Base-by-base conservation (phyloP, 2,329 filamentous ascomycete genomes). In the Calonectria hawksworthii region DNA sequence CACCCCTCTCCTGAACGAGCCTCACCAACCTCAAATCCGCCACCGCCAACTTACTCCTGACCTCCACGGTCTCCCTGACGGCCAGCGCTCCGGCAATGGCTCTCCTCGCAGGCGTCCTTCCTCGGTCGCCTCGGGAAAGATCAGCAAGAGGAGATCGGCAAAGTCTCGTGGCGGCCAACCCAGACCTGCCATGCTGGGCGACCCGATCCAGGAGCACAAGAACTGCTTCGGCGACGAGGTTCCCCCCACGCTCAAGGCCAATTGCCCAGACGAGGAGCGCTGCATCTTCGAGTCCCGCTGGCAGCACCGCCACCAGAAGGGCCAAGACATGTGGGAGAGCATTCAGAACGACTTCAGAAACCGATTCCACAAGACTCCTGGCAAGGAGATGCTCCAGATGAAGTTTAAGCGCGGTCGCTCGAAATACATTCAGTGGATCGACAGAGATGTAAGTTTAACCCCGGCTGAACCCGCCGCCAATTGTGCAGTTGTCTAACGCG, bases 281-380 rank as follows among this genome's bases (percentile, higher is more conserved):
- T 89, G 83, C 67, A 86, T 92, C 38, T 88, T 91, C 64, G 83
- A 88, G 32, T 85, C 89, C n/a, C 85, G 89, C 16, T 87, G 86
- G 80, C 80, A 86, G 30, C 86, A 87, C 76, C 83, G 86, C 21
- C 79, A 86, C 26, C 85, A 86, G 67, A 90, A 89, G 77, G 90
- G 90, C 21, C 89, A 90, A 76, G 89, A 90, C 41, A 92, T 92
- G 89, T 92, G 90, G 90, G 87, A 90, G 30, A 84, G 86, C 50
- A 91, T 92, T 72, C 85, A 87, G 64, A 80, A 80, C 7, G 86
- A 88, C 71, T 91, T 86, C 74, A 80, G 80, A 18, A 71, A 76
- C 11, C 73, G 74, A 26, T 87, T 86, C 67, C 70, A 80, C 13
- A 84, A 86, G 74, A 83, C 83, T 18, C 84, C 83, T 8, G 85